Conservation (phyloP, 768 basidiomycete genomes). For the Trichaptum fuscoviolaceum region DNA sequence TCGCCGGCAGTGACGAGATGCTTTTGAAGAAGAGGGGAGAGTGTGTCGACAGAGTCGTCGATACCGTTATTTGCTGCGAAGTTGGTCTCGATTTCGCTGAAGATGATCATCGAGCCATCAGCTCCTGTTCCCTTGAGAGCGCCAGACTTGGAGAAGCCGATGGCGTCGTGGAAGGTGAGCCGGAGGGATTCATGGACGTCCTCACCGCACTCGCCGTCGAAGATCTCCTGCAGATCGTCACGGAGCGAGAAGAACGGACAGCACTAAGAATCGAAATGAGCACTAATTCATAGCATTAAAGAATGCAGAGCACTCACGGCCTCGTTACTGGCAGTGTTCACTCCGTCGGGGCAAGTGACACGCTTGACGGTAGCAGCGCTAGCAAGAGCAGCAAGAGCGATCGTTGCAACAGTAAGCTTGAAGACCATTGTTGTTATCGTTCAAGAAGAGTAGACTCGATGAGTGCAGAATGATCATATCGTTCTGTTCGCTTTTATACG, state of each 20-base stretch:
- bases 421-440: slow-evolving; percentile 10
- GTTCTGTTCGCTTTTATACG: background rate
- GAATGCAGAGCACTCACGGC: background rate
- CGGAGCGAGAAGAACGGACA: slow-evolving; percentile 5
- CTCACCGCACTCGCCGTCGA: slow-evolving; percentile 11
- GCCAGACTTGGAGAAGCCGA: slow-evolving; percentile 11
- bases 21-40: slow-evolving; percentile 16
- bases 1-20: slow-evolving; percentile 17
- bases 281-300: background rate
- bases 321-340: slow-evolving; percentile 5
- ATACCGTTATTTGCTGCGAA: slow-evolving; percentile 23
- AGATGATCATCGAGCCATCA: slow-evolving; percentile 9
- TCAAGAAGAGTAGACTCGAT: background rate
- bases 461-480: slow-evolving; percentile 4
- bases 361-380: slow-evolving; percentile 6
- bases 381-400: slow-evolving; percentile 7
- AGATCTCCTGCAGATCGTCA: slow-evolving; percentile 6
- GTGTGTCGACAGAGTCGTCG: slow-evolving; percentile 19
- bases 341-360: slow-evolving; percentile 14
- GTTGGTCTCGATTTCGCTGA: slow-evolving; percentile 22
- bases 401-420: slow-evolving; percentile 10
- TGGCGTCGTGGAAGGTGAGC: slow-evolving; percentile 10
- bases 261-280: background rate
- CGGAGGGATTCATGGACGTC: slow-evolving; percentile 13
- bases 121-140: slow-evolving; percentile 6